Base-by-base conservation (phyloP, 352 stramenopile species). In the Saprolegnia diclina region DNA sequence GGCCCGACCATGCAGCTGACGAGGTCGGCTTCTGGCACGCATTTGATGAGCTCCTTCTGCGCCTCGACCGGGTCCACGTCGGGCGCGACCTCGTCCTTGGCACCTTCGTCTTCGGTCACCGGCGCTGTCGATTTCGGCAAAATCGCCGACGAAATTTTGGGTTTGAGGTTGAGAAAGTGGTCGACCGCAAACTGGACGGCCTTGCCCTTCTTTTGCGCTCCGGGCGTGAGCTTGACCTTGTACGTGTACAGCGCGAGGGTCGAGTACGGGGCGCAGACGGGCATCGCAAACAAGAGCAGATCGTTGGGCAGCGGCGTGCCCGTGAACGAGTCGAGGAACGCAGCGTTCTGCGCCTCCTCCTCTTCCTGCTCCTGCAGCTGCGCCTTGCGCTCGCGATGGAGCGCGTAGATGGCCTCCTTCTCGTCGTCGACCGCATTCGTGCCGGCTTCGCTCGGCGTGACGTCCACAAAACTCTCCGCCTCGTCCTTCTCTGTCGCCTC, bases 181-280 rank as follows among this genome's bases (percentile, higher is more conserved):
- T 97, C 90, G 72, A 96, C 83, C 11, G 82, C 83, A 67, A 91
- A 77, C 76, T 96, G 95, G 19, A 79, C 85, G 0, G 89, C 88
- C 73, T 97, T 97, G 71, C 92, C 92, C 72, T 95, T 96, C 82
- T 97, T 97, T 65, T 90, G 77, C 50, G 72, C 81, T 13, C 92
- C 92, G 0, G 92, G 92, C 0, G 84, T 89, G 21, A 98, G 74
- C 77, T 98, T 98, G 42, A 97, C 87, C 74, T 94, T 92, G 79
- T 97, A 97, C 72, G 96, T 97, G 76, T 88, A 96, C 72, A 90
- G 90, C 50, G 76, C 77, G 67, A 97, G 74, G 46, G 83, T 83
- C 19, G 82, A 75, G 74, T 97, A 97, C 59, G 92, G 92, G 55
- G 84, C 92, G 53, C 91, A 97, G 79, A 98, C 90, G 29, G 92